phyloP scores from a whole-genome alignment of 1,284 basidiomycete genomes.

The Malassezia japonica region DNA sequence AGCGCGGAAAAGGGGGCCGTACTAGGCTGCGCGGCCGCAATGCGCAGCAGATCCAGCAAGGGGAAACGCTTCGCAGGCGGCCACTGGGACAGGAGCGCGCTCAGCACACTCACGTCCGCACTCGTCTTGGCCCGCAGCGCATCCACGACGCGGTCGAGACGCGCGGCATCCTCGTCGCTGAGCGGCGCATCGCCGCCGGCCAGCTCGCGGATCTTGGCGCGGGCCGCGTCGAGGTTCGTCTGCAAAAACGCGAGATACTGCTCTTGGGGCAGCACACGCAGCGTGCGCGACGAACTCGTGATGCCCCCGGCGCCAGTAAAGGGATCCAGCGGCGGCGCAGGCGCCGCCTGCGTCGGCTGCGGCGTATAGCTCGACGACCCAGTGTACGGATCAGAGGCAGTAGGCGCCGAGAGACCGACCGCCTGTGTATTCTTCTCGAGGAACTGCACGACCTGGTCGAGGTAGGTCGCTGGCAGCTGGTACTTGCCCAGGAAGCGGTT shows the following conservation, averaged over 20 bases:
- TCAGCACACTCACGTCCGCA: conserved; percentile 22
- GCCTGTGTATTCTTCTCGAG: conserved; percentile 77
- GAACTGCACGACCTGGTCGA: conserved; percentile 84
- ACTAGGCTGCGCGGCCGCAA: conserved; percentile 59
- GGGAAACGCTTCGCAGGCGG: conserved; percentile 72
- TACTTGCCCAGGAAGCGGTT: conserved; percentile 76
- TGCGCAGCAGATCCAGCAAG: conserved; percentile 75
- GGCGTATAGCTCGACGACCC: conserved; percentile 61
- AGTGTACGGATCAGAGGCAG: conserved; percentile 80
- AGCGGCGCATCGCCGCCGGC: conserved; percentile 58
- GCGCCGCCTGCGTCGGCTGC: conserved; percentile 30
- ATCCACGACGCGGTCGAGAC: conserved; percentile 60
- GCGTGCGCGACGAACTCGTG: conserved; percentile 20
- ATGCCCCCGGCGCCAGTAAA: conserved; percentile 34
- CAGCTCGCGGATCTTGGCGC: conserved; percentile 70
- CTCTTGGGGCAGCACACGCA: conserved; percentile 34
- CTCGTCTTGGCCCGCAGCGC: conserved; percentile 51
- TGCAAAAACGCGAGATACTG: conserved; percentile 65
- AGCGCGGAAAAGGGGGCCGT: conserved; percentile 55
- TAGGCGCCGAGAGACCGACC: conserved; percentile 58
- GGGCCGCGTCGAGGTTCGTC: conserved; percentile 77
- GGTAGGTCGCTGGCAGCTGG: conserved; percentile 69
- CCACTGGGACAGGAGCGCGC: conserved; percentile 64
- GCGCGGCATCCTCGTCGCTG: conserved; percentile 61
- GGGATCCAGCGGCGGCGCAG: conserved; percentile 45